A percentile compares a stretch with the other conserved stretches of the same genome.
These are phyloP conservation scores for Melanomma pulvis-pyrius DNA, from an alignment of 495 filamentous ascomycete species.

Conservation along the genomic window DNA sequence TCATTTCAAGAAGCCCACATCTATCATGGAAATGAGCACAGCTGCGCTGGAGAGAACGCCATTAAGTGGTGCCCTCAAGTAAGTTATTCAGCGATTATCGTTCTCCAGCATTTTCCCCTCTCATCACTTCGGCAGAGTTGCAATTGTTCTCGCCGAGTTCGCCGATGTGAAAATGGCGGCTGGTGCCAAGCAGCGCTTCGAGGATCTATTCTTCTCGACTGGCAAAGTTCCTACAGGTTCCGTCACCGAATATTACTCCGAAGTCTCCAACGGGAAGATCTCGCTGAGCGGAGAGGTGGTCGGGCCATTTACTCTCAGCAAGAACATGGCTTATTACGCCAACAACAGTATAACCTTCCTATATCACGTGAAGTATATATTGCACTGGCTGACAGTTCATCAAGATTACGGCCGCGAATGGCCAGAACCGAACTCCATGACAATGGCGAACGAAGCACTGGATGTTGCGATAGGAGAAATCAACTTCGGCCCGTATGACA, in stretches of 20 bases:
- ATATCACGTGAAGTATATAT: no score
- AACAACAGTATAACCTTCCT: no score
- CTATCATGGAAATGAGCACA: slow-evolving; percentile 15
- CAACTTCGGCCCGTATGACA: slow-evolving; percentile 21
- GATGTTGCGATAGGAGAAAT: background rate
- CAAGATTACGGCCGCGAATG: slow-evolving; percentile 18
- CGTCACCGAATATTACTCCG: slow-evolving; percentile 23
- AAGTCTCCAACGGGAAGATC: slow-evolving; percentile 23
- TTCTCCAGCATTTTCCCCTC: background rate
- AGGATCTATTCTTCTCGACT: slow-evolving; percentile 30
- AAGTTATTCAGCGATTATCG: background rate
- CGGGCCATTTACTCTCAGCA: slow-evolving; percentile 27
- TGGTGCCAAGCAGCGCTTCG: slow-evolving; percentile 16
- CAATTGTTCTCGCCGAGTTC: slow-evolving; percentile 25
- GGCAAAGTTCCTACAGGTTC: slow-evolving; percentile 27
- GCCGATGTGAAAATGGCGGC: slow-evolving; percentile 22
- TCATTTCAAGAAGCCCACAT: slow-evolving; percentile 15
- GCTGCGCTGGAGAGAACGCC: slow-evolving; percentile 26
- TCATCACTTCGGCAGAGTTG: slow-evolving; percentile 6
- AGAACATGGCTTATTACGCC: slow-evolving; percentile 25
- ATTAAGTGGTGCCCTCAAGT: slow-evolving; percentile 11
- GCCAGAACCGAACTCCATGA: slow-evolving; percentile 21
- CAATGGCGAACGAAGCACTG: slow-evolving; percentile 23
- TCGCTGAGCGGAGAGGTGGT: slow-evolving; percentile 28
- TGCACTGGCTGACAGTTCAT: no score